Base-by-base conservation (phyloP, 331 rosid genomes). In the Quercus tomentella region DNA sequence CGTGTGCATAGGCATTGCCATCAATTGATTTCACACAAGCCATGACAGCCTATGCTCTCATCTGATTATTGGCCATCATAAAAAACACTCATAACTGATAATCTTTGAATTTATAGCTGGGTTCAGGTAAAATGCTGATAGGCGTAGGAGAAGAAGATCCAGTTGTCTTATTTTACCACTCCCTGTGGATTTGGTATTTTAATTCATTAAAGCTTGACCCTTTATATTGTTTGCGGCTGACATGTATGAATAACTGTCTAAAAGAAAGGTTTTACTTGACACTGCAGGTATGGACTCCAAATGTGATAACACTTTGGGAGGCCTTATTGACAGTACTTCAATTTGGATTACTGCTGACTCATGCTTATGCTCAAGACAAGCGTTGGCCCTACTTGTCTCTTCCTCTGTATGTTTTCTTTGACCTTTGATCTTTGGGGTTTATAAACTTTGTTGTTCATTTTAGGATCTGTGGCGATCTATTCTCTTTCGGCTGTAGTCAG, bases 341-440 rank as follows among this genome's bases (percentile, higher is more conserved):
- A 78, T 95, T 90, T 79, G 99, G 93, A 72, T 85, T 93, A 79
- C 86, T 95, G 80, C 85, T 95, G 86, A 88, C 68, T 49, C 98
- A 94, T 86, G 98, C 98, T 77, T 94, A 95, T 87, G 98, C 96
- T 79, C 99, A 95, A 86, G 99, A 95, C 87, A 93, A 90, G 89
- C 93, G 85, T 21, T 95, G 98, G 99, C 97, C 93, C 33, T 91
- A 90, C 87, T 21, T 95, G 73, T 91, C 99, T 77, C 83, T 95
- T 76, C 97, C 98, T n/a, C 57, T 91, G 97, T 95, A 91, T 81
- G 97, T 71, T 56, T 35, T 79, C 72, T 76, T 31, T 73, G 30
- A 62, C 9, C 12, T 45, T 77, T 75, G 26, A 62, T 75, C 82
- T 81, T 30, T 49, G 72, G 63, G 45, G 69, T n/a, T 56, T 67